Conservation (phyloP, 2,329 filamentous ascomycete genomes). For the Cladosporium cucumerinum region DNA sequence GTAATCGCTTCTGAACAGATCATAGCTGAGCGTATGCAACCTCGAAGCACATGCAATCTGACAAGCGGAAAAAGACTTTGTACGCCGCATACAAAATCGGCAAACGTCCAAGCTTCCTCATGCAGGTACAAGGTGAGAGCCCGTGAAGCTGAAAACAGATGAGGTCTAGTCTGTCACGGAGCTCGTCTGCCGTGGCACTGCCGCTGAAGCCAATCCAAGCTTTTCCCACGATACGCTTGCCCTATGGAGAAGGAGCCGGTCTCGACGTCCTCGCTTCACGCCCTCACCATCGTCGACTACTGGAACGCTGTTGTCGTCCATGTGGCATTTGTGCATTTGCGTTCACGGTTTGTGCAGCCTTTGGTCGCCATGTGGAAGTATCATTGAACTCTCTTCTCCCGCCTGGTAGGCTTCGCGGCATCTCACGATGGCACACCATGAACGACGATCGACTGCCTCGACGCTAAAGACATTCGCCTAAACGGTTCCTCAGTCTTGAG, state of each 20-base stretch:
- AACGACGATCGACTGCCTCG: not conserved
- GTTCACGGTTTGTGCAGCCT: not conserved
- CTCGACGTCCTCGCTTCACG: not conserved
- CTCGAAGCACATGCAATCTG: not conserved
- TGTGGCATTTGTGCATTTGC: not conserved
- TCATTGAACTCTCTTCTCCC: not conserved
- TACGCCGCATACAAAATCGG: not conserved
- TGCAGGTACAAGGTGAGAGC: not conserved
- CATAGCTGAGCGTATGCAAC: not conserved
- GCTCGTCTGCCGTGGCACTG: constrained; percentile 2
- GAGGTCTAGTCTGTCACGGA: not conserved
- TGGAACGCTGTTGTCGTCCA: not conserved
- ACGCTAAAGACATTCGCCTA: not conserved
- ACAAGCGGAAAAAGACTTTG: not conserved
- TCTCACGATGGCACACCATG: not conserved
- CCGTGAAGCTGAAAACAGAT: not conserved
- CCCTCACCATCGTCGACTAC: not conserved
- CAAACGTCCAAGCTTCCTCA: not conserved
- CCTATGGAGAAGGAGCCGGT: constrained; percentile 9
- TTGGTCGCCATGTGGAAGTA: not conserved
- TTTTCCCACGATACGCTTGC: not conserved
- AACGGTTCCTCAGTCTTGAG: not conserved
- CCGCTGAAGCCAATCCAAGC: not conserved
- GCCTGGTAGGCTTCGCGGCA: not conserved
- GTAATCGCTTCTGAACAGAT: not conserved